Conservation (phyloP, 192 early-diverging fungal genomes). For the Mortierella hygrophila region DNA sequence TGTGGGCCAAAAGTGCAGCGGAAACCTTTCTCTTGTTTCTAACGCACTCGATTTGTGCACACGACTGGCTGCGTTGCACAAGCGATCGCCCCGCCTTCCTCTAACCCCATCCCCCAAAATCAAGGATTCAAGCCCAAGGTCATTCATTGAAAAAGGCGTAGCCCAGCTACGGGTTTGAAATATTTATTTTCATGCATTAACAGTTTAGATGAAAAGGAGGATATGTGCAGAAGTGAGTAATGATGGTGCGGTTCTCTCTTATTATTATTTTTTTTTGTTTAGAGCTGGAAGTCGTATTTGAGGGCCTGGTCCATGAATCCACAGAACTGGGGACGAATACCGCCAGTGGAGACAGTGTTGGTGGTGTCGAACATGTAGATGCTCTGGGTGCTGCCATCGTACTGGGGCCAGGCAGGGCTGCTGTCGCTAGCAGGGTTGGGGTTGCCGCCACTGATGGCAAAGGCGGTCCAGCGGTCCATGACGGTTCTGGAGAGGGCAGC, state of each 20-base stretch:
- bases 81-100: neutral
- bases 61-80: neutral
- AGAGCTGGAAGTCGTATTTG: conserved; percentile 55
- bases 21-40: neutral
- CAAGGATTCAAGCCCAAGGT: neutral
- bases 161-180: neutral
- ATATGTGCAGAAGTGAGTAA: neutral
- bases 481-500: conserved; percentile 48
- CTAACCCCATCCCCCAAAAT: too few relatives aligned
- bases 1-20: too few relatives aligned
- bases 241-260: neutral
- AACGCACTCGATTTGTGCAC: neutral
- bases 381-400: conserved; percentile 25
- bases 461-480: conserved; percentile 54
- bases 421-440: conserved; percentile 42
- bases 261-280: neutral
- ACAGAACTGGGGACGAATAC: conserved; percentile 41
- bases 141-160: neutral
- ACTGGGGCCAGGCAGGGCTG: conserved; percentile 42
- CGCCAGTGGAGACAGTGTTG: conserved; percentile 26
- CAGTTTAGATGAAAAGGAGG: neutral
- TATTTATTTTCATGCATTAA: conserved; percentile 2
- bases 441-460: conserved; percentile 33
- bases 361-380: conserved; percentile 40
- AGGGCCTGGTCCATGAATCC: conserved; percentile 47